Evolutionary conservation across 2,329 filamentous ascomycete genomes (phyloP), one percentile per base, ranked within the genome.

Genomic region (Cladophialophora psammophila): DNA sequence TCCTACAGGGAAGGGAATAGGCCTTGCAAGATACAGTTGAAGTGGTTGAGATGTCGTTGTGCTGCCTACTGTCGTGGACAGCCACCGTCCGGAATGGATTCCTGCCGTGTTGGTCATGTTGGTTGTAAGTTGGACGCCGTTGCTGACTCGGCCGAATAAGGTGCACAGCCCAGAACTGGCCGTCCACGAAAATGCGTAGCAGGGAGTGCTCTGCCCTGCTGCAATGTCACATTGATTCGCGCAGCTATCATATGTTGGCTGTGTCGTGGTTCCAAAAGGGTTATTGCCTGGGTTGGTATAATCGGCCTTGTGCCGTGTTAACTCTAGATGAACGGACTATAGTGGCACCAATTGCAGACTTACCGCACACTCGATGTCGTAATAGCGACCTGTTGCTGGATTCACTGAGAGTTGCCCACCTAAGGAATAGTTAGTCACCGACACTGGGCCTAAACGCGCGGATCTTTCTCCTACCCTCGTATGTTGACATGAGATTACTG

Each of bases 351-450:
- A 12, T 12, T 18, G 45, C 3, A 50, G 8, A 50, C 56, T 45
- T 56, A 65, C 63, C 15, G 63, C 55, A 40, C 63, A 65, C 42
- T 65, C 63, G 13, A 65, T 65, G 8, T 65, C 57, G 35, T 65
- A 65, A 31, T 61, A 65, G 20, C 63, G 56, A 9, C 55, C 48
- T 32, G 45, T 48, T 5, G n/a, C 10, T 20, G 57, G 56, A 34
- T 56, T 61, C n/a, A 60, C 50, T 26, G 60, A 42, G 12, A 50
- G 34, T 56, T 65, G 63, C 5, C 57, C 63, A 20, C 63, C 63
- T 65, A 10, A 15, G 18, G 4, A 13, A 57, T 12, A 10, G 13
- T 34, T 26, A 50, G 45, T n/a, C 26, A 10, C 8, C 6, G 6
- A 26, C n/a, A 50, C 2, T 2, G 8, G 18, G 18, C 26, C 0